Base-by-base conservation (phyloP, 805 yeast genomes). In the Sugiyamaella chiloensis region DNA sequence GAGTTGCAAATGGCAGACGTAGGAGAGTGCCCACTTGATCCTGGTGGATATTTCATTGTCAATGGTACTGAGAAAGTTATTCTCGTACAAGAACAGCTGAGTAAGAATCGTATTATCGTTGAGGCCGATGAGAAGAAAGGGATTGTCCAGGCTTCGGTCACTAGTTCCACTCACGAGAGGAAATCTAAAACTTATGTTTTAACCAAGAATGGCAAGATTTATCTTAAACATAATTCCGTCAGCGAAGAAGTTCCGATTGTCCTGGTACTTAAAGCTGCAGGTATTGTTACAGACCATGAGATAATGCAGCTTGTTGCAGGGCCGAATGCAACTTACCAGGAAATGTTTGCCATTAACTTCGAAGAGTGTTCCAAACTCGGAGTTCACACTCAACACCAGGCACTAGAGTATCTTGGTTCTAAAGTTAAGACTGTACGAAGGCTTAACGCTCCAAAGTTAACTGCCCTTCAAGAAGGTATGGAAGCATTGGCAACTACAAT, bases 11-110 rank as follows among this genome's bases (percentile, higher is more conserved):
- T 93, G 98, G 97, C 99, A 0, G 70, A 70, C 21, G 73, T 86
- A 56, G 83, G 87, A 58, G 99, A 93, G 68, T 93, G 99, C 67
- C 99, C 99, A 0, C 73, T 93, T 42, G 99, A 93, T 68, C 99
- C 99, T 5, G 99, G 99, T 69, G 99, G 99, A 60, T 93, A 93
- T 63, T 93, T 93, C 62, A 87, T 91, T 62, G 97, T 91, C 42
- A 53, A 53, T 34, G 99, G 99, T 65, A 93, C 99, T 0, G 99
- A 93, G 60, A 93, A 93, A 65, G 99, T 93, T 39, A 93, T 93
- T 54, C 75, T 93, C 57, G 95, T 93, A 36, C 99, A 93, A 68
- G 99, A 93, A 68, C 99, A 93, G 73, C 74, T 93, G 64, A 84
- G 95, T 43, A 93, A 93, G 70, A 93, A 93, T 69, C 87, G 99